Percentiles rank a stretch among this genome's conserved stretches.
These are phyloP conservation scores for Brettanomyces naardenensis DNA, from an alignment of 805 yeast species.

Conservation along the genomic window DNA sequence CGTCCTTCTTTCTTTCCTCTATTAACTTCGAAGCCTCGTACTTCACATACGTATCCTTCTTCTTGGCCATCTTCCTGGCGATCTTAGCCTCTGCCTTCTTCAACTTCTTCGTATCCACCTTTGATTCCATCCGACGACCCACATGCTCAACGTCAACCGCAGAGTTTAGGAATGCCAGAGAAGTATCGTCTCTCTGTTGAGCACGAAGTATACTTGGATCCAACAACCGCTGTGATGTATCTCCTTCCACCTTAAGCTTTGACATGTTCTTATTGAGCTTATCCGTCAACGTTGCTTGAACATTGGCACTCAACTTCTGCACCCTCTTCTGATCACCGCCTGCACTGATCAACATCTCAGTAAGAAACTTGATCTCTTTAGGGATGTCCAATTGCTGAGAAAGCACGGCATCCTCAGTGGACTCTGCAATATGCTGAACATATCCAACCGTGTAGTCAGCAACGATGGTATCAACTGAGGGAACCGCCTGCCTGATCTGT, in stretches of 20 bases:
- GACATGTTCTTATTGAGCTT: slow-evolving; percentile 63
- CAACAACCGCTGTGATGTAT: slow-evolving; percentile 78
- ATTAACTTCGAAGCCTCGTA: slow-evolving; percentile 93
- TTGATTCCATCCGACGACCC: slow-evolving; percentile 84
- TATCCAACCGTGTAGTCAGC: slow-evolving; percentile 89
- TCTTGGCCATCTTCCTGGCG: slow-evolving; percentile 93
- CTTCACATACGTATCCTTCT: slow-evolving; percentile 68
- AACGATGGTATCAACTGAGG: slow-evolving; percentile 79
- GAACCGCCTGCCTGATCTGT: slow-evolving; percentile 80
- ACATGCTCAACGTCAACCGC: slow-evolving; percentile 82
- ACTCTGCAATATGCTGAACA: slow-evolving; percentile 67
- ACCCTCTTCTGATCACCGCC: slow-evolving; percentile 68
- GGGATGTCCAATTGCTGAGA: slow-evolving; percentile 64
- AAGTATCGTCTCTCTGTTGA: slow-evolving; percentile 67
- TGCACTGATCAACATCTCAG: slow-evolving; percentile 63
- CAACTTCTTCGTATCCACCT: slow-evolving; percentile 93
- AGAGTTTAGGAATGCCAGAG: slow-evolving; percentile 71
- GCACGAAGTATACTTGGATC: slow-evolving; percentile 67
- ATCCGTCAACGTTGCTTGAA: slow-evolving; percentile 41
- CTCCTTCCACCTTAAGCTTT: slow-evolving; percentile 72
- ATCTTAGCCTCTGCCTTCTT: slow-evolving; percentile 97
- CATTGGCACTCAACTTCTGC: slow-evolving; percentile 33
- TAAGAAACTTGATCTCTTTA: slow-evolving; percentile 61
- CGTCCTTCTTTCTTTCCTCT: slow-evolving; percentile 53
- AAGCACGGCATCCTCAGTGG: slow-evolving; percentile 76